Base-by-base conservation (phyloP, 441 rosid species). In the Erodium texanum region DNA sequence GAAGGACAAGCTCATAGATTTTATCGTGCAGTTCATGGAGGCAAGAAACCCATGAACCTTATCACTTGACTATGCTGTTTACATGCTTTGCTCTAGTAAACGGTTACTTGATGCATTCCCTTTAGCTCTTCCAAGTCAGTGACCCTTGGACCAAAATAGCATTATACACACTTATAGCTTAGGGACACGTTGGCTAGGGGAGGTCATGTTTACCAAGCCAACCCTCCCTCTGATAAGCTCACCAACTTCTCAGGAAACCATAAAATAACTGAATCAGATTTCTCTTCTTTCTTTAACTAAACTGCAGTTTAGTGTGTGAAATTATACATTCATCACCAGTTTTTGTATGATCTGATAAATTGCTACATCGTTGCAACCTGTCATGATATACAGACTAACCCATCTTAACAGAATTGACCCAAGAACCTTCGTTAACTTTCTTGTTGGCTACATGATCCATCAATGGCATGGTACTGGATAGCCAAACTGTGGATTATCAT, bases 21-120 rank as follows among this genome's bases (percentile, higher is more conserved):
- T 93, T 79, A 91, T 91, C 5, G 82, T 93, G 81, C 97, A 93
- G 79, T 93, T 91, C 76, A 88, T 93, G 95, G 99, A 93, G 87
- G 99, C 85, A 87, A 86, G 92, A 71, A 68, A 74, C 74, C 77
- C 64, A 36, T 67, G 19, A 45, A 61, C 56, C 61, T 66, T 48
- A 45, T 61, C 24, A 11, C 67, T 24, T 62, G 48, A 19, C 19
- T 54, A 14, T 24, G 65, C 32, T 3, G 62, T 38, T 62, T 56
- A 18, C 19, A 10, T 68, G 19, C 62, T 29, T 62, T 5, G 18
- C 20, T 2, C 15, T 65, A 63, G 67, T 62, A 62, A 23, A 41
- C 22, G 5, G 38, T 24, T 15, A 14, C 66, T 29, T 5, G 16
- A 14, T 0, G 22, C 3, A 63, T 14, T 63, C 20, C 59, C 29